Percentiles rank a stretch among this genome's conserved stretches.
Evolutionary conservation across 139 green algal species (phyloP).

Genomic region (Chlamydomonas urium): DNA sequence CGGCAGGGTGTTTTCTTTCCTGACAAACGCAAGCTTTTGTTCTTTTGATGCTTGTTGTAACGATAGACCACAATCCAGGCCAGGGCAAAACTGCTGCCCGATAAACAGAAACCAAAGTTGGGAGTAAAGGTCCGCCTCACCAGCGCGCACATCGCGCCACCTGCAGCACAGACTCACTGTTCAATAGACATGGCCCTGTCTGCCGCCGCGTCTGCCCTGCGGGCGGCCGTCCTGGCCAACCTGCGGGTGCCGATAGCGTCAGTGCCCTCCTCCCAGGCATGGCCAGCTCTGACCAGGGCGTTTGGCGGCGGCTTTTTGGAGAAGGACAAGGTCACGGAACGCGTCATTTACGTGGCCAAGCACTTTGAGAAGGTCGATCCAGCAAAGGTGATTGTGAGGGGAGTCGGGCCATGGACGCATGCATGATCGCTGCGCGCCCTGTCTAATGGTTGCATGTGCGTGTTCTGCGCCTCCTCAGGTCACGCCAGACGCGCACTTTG

Average conservation of each 20-base stretch:
- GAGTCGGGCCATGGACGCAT: too few relatives aligned
- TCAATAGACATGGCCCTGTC: constrained; percentile 26
- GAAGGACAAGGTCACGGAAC: constrained; percentile 86
- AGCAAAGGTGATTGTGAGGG: constrained; percentile 88
- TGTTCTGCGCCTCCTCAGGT: constrained; percentile 60
- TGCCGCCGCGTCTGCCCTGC: constrained; percentile 19
- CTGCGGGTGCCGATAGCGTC: constrained; percentile 24
- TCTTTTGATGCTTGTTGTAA: too few relatives aligned
- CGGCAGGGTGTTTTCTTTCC: too few relatives aligned
- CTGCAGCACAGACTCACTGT: background rate
- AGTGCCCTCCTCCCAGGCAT: background rate
- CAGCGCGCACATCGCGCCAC: background rate
- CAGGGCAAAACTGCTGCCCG: too few relatives aligned
- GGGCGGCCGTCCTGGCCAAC: constrained; percentile 32
- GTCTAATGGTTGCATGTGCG: too few relatives aligned
- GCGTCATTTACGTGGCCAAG: constrained; percentile 91
- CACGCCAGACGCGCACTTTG: constrained; percentile 68
- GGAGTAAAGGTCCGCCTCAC: too few relatives aligned
- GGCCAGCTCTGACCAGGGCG: constrained; percentile 14
- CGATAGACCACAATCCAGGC: too few relatives aligned
- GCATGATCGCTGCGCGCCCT: too few relatives aligned
- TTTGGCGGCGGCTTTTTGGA: constrained; percentile 79
- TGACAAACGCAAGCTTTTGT: too few relatives aligned
- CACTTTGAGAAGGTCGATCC: constrained; percentile 97
- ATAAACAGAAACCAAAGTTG: too few relatives aligned